phyloP scores from a whole-genome alignment of 2,329 filamentous ascomycete species.

The Aspergillus vadensis region DNA sequence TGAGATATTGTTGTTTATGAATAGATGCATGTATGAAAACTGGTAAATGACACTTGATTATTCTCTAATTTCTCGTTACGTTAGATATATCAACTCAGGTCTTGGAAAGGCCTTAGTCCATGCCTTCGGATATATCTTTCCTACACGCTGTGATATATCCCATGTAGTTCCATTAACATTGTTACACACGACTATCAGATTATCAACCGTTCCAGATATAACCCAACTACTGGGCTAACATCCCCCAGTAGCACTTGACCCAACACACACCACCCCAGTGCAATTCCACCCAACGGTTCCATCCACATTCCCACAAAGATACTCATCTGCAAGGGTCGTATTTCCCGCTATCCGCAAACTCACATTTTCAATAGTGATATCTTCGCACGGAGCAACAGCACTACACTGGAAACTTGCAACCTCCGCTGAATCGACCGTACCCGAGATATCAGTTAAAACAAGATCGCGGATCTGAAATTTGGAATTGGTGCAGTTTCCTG shows the following conservation, averaged over 20 bases:
- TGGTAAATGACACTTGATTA: too few relatives aligned
- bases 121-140: too few relatives aligned
- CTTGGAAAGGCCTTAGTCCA: too few relatives aligned
- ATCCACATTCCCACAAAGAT: slow-evolving; percentile 31
- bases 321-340: slow-evolving; percentile 22
- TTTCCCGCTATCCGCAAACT: slow-evolving; percentile 22
- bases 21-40: too few relatives aligned
- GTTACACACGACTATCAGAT: rapidly evolving
- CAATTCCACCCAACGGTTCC: slow-evolving; percentile 27
- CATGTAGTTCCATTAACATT: too few relatives aligned
- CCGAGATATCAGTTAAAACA: slow-evolving; percentile 19
- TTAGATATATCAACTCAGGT: too few relatives aligned
- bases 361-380: slow-evolving; percentile 24
- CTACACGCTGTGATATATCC: too few relatives aligned
- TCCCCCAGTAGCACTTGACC: slow-evolving; percentile 37
- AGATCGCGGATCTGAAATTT: slow-evolving; percentile 45
- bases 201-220: too few relatives aligned
- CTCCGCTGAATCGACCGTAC: slow-evolving; percentile 20
- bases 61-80: too few relatives aligned
- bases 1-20: too few relatives aligned
- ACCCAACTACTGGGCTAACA: slow-evolving; percentile 11
- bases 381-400: slow-evolving; percentile 30
- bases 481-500: slow-evolving; percentile 44
- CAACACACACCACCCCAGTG: slow-evolving; percentile 25
- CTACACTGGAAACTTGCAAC: slow-evolving; percentile 37